Evolutionary conservation across 176 grass and related monocot species (phyloP).

Genomic region (Phragmites australis): DNA sequence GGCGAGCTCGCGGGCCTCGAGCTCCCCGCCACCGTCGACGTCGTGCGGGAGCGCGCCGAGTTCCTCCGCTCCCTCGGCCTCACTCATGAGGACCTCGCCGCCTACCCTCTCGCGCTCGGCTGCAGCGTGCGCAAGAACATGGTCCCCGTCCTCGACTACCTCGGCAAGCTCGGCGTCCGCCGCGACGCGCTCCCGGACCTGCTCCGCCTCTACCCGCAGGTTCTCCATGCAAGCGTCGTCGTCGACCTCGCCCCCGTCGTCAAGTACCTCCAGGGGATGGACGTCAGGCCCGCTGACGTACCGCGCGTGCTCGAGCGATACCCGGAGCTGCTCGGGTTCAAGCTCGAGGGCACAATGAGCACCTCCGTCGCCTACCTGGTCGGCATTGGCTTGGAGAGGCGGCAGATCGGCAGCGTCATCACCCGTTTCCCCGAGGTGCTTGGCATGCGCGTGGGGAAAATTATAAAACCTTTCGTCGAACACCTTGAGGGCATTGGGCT

Average conservation of each 20-base stretch:
- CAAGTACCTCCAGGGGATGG: conserved; percentile 72
- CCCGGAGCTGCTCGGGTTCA: conserved; percentile 76
- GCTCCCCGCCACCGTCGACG: conserved; percentile 74
- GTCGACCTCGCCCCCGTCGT: conserved; percentile 62
- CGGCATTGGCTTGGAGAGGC: conserved; percentile 56
- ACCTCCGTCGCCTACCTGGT: conserved; percentile 76
- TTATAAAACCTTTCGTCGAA: conserved; percentile 76
- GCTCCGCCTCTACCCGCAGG: conserved; percentile 72
- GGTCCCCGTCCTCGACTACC: conserved; percentile 84
- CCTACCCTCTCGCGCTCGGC: conserved; percentile 74
- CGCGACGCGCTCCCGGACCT: conserved; percentile 58
- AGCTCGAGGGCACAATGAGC: conserved; percentile 86
- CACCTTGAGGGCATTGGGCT: conserved; percentile 59
- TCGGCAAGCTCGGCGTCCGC: conserved; percentile 73
- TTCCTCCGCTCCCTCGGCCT: conserved; percentile 60
- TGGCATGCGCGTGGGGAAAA: conserved; percentile 72
- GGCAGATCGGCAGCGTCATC: conserved; percentile 50
- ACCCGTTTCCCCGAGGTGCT: conserved; percentile 64
- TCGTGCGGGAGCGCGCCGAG: conserved; percentile 79
- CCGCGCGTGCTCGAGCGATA: conserved; percentile 73
- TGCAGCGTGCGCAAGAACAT: conserved; percentile 90
- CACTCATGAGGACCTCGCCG: conserved; percentile 49
- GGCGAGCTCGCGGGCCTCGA: conserved; percentile 71
- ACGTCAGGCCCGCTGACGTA: conserved; percentile 50
- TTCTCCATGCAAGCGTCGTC: conserved; percentile 77